Base-by-base conservation (phyloP, 1,284 basidiomycete genomes). In the Ceratobasidium sp. region DNA sequence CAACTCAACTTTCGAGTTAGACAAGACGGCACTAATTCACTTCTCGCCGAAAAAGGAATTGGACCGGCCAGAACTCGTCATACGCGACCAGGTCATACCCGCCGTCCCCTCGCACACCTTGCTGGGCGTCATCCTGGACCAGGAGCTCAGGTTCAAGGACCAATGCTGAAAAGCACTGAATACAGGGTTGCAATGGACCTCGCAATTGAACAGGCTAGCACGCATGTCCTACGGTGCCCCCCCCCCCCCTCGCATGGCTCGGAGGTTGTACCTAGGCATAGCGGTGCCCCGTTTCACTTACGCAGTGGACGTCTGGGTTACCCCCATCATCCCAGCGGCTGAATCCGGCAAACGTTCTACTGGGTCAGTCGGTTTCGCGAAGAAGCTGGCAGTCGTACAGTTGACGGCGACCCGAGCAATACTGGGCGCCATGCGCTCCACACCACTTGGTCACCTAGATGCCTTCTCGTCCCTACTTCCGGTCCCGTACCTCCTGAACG, bases 381-480 rank as follows among this genome's bases (percentile, higher is more conserved):
- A 62, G 8, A 14, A 27, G 59, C 59, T 62, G 8, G 14, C 7
- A 14, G 16, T 14, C 7, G 35, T 62, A 30, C 16, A 62, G 30
- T 33, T 8, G 23, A 62, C 59, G 59, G 59, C 59, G n/a, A 30
- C 59, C n/a, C 14, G 59, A n/a, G 59, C 59, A 5, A 62, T 62
- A 5, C 59, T 62, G 30, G 59, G 59, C 14, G 59, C 59, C 5
- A 5, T 62, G 23, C 59, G 59, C 10, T 62, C 59, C 14, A 62
- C 59, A 5, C 59, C 59, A 8, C 27, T 62, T 62, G 59, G 8
- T 10, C 16, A 14, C 16, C 30, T 62, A 16, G 59, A 62, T 27
- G 35, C 35, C 16, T 38, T n/a, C n/a, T 16, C 59, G 8, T 33
- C 27, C 59, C 59, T 62, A 16, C 59, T 62, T 30, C 30, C 59